phyloP scores from a whole-genome alignment of 1,284 basidiomycete genomes.

The Tylopilus orsonianus region DNA sequence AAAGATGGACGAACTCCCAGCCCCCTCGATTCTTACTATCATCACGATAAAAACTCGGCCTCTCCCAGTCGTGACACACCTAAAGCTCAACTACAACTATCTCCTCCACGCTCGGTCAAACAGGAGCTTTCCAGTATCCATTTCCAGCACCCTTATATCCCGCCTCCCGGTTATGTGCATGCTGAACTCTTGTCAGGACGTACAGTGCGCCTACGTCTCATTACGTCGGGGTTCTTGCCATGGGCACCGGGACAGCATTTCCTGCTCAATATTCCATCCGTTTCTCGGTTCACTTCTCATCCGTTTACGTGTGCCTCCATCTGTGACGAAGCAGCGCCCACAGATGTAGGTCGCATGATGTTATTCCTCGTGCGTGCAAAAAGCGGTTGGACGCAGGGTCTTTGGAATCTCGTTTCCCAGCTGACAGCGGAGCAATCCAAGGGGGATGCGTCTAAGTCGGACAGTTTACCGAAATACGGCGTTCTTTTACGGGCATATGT shows the following conservation, averaged over 20 bases:
- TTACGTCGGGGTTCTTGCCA: slow-evolving; percentile 56
- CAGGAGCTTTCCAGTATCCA: slow-evolving; percentile 1
- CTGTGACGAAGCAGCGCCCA: slow-evolving; percentile 52
- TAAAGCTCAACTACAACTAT: not conserved
- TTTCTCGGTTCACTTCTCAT: slow-evolving; percentile 71
- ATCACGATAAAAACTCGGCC: slow-evolving; percentile 6
- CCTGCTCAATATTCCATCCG: slow-evolving; percentile 68
- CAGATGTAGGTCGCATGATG: slow-evolving; percentile 54
- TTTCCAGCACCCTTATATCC: slow-evolving; percentile 36
- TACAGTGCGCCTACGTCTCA: slow-evolving; percentile 72
- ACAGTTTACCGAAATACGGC: slow-evolving; percentile 43
- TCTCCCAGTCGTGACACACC: slow-evolving; percentile 1
- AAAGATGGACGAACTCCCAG: slow-evolving; percentile 21
- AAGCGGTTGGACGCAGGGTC: slow-evolving; percentile 72
- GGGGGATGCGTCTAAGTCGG: slow-evolving; percentile 16
- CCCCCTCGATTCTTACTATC: slow-evolving; percentile 27
- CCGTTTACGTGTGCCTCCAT: slow-evolving; percentile 81
- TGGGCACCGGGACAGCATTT: slow-evolving; percentile 86
- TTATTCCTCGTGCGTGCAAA: slow-evolving; percentile 77
- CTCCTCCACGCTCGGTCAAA: not conserved
- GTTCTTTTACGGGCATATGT: slow-evolving; percentile 65
- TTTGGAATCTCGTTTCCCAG: slow-evolving; percentile 60
- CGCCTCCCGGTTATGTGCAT: slow-evolving; percentile 71
- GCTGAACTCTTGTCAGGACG: slow-evolving; percentile 79
- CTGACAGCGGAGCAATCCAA: slow-evolving; percentile 39